A percentile compares a stretch with the other conserved stretches of the same genome.
These are phyloP conservation scores for Dendrothele bispora DNA, from an alignment of 768 basidiomycete species.

Conservation along the genomic window DNA sequence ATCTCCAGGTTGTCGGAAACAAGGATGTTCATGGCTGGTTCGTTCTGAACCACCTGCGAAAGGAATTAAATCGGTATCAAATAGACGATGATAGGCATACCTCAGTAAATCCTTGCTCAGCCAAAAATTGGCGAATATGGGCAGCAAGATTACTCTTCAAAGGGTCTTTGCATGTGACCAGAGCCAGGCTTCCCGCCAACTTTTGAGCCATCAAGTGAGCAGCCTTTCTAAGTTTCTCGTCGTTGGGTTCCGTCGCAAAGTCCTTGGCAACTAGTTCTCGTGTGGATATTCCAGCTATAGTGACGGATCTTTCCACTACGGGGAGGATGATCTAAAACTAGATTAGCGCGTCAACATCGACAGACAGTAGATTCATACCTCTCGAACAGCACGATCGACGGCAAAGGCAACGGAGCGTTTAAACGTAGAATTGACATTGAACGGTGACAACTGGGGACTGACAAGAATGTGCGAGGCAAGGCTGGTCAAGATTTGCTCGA, in stretches of 20 bases:
- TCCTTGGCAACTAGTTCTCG: constrained; percentile 94
- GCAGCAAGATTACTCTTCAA: constrained; percentile 87
- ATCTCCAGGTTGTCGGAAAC: constrained; percentile 92
- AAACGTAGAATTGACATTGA: constrained; percentile 78
- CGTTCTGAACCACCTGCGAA: constrained; percentile 68
- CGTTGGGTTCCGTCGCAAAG: constrained; percentile 89
- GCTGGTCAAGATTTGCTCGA: constrained; percentile 74
- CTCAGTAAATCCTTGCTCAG: constrained; percentile 89
- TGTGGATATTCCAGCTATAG: constrained; percentile 97
- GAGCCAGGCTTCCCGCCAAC: constrained; percentile 91
- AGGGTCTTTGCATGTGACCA: constrained; percentile 98
- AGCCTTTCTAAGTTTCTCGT: constrained; percentile 87
- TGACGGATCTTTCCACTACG: constrained; percentile 96
- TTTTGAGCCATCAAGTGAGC: constrained; percentile 97
- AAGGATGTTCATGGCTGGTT: constrained; percentile 75
- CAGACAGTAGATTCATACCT: constrained; percentile 52
- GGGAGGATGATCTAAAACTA: constrained; percentile 82
- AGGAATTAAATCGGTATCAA: constrained; percentile 9
- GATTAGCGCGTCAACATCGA: background rate
- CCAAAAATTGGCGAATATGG: constrained; percentile 81
- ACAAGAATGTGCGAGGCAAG: constrained; percentile 76
- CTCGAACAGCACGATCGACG: constrained; percentile 91
- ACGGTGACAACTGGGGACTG: constrained; percentile 70
- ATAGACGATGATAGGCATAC: constrained; percentile 33
- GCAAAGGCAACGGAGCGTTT: constrained; percentile 90